Conservation (phyloP, 208 protist genomes). For the Wallacemonas sp. region DNA sequence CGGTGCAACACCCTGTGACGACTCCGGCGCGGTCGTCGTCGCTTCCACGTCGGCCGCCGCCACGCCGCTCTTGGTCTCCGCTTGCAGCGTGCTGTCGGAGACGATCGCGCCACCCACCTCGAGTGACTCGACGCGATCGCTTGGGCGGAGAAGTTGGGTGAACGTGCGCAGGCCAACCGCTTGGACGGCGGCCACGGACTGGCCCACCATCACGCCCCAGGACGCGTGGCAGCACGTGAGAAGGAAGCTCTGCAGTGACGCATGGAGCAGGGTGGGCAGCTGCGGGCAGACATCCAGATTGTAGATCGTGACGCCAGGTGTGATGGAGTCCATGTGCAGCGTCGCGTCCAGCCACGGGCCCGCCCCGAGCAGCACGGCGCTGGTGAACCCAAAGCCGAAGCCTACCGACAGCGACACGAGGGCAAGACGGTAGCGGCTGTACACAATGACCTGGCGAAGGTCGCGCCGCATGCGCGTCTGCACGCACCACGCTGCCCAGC, state of each 20-base stretch:
- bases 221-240: slow-evolving; percentile 49
- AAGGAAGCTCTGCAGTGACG: slow-evolving; percentile 47
- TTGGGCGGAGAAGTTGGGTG: neutral
- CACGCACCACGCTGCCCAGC: slow-evolving; percentile 27
- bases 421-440: slow-evolving; percentile 40
- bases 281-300: slow-evolving; percentile 44
- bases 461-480: slow-evolving; percentile 26
- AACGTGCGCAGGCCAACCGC: neutral
- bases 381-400: slow-evolving; percentile 43
- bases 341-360: slow-evolving; percentile 39
- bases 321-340: neutral
- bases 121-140: neutral
- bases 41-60: too few species aligned
- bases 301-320: slow-evolving; percentile 24
- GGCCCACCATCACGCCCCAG: slow-evolving; percentile 66
- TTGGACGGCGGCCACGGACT: slow-evolving; percentile 39
- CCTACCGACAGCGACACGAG: slow-evolving; percentile 48
- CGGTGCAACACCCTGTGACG: too few species aligned
- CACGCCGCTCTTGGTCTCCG: too few species aligned
- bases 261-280: slow-evolving; percentile 52
- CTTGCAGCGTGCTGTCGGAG: neutral
- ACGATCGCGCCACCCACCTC: neutral
- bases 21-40: too few species aligned
- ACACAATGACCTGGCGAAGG: slow-evolving; percentile 36
- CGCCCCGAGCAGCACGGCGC: slow-evolving; percentile 39